Evolutionary conservation across 805 yeast species (phyloP).

Genomic region (Candida rishiriensis): DNA sequence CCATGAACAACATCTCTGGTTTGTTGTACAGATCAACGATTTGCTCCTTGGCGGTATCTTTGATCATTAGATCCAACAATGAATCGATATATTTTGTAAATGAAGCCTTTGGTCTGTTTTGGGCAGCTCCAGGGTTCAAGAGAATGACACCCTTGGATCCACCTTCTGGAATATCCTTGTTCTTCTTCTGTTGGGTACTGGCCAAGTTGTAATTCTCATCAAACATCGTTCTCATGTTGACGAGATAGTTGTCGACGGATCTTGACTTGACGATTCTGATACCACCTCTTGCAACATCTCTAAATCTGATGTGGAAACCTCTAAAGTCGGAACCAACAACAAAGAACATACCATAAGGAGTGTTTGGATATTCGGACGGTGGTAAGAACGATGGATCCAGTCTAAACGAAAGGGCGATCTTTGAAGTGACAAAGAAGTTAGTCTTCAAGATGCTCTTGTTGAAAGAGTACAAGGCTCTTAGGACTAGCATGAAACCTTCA

Average conservation of each 20-base stretch:
- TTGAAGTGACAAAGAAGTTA: slow-evolving; percentile 88
- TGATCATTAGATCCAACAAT: slow-evolving; percentile 76
- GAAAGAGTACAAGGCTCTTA: slow-evolving; percentile 77
- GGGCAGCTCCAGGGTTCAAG: slow-evolving; percentile 66
- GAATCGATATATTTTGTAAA: slow-evolving; percentile 93
- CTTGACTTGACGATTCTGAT: slow-evolving; percentile 90
- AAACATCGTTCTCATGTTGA: slow-evolving; percentile 81
- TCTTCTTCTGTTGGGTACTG: slow-evolving; percentile 91
- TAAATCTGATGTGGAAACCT: slow-evolving; percentile 95
- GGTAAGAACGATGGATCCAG: slow-evolving; percentile 86
- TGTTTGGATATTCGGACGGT: slow-evolving; percentile 79
- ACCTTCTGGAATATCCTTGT: slow-evolving; percentile 98
- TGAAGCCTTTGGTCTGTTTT: slow-evolving; percentile 74
- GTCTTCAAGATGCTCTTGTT: slow-evolving; percentile 88
- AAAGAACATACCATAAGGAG: slow-evolving; percentile 91
- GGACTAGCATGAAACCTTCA: slow-evolving; percentile 71
- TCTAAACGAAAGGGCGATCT: slow-evolving; percentile 92
- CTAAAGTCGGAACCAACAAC: slow-evolving; percentile 95
- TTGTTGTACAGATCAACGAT: slow-evolving; percentile 80
- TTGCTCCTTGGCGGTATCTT: slow-evolving; percentile 66
- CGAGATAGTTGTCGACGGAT: slow-evolving; percentile 76
- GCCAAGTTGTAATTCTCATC: slow-evolving; percentile 97
- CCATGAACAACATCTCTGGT: slow-evolving; percentile 91
- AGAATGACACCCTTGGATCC: slow-evolving; percentile 97
- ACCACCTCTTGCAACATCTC: slow-evolving; percentile 98